Conservation (phyloP, 1,284 basidiomycete species). For the Fomitiporia mediterranea region DNA sequence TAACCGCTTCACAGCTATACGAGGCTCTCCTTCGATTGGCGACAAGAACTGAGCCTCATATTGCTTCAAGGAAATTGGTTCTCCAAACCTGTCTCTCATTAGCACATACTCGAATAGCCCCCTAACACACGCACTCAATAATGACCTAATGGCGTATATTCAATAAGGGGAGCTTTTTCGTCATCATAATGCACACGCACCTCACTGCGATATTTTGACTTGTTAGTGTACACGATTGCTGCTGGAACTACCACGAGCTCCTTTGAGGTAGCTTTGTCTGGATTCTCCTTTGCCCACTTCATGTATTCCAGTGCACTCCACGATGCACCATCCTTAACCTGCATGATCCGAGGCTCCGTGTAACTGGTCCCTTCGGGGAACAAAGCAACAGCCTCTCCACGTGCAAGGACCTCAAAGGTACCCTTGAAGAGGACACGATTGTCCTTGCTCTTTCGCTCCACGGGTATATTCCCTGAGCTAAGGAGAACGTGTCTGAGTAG, state of each 20-base stretch:
- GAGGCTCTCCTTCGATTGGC: slow-evolving; percentile 58
- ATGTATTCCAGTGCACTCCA: slow-evolving; percentile 94
- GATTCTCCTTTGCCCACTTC: slow-evolving; percentile 63
- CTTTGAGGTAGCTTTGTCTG: slow-evolving; percentile 38
- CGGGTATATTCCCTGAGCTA: slow-evolving; percentile 92
- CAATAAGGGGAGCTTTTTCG: background rate
- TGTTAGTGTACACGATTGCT: slow-evolving; percentile 92
- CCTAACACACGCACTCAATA: slow-evolving; percentile 49
- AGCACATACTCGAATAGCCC: background rate
- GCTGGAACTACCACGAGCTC: slow-evolving; percentile 68
- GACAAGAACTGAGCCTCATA: slow-evolving; percentile 80
- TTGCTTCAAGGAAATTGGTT: slow-evolving; percentile 69
- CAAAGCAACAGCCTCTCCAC: slow-evolving; percentile 79
- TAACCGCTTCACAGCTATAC: slow-evolving; percentile 82
- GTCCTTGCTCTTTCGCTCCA: slow-evolving; percentile 90
- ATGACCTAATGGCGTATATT: slow-evolving; percentile 45
- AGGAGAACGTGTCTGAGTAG: slow-evolving; percentile 70
- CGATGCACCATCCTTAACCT: slow-evolving; percentile 92
- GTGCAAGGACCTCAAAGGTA: slow-evolving; percentile 81
- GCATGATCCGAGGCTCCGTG: slow-evolving; percentile 88
- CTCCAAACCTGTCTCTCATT: slow-evolving; percentile 60
- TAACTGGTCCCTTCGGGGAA: slow-evolving; percentile 93
- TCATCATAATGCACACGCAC: slow-evolving; percentile 38
- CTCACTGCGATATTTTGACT: slow-evolving; percentile 86
- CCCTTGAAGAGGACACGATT: slow-evolving; percentile 85